phyloP scores from a whole-genome alignment of 495 filamentous ascomycete species.

The Daldinia vernicosa region DNA sequence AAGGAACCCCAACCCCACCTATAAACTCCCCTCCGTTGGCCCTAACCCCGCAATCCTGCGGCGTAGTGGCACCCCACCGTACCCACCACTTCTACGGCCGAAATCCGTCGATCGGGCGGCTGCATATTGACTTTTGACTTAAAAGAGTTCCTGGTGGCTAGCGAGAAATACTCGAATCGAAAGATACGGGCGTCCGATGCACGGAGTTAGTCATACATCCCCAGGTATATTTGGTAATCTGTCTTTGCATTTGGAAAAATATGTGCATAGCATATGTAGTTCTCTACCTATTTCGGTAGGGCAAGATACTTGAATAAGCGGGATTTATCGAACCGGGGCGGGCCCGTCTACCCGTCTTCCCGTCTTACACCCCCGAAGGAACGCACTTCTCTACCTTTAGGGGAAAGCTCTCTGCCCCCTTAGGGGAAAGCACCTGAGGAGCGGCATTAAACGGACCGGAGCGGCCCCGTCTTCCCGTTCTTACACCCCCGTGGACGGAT shows the following conservation, averaged over 20 bases:
- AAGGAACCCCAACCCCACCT: not conserved
- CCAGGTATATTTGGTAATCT: not conserved
- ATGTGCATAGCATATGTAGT: not conserved
- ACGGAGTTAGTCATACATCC: not conserved
- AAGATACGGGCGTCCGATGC: not conserved
- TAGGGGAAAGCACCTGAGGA: not conserved
- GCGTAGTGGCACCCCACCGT: not conserved
- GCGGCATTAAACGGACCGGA: not conserved
- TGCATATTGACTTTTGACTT: not conserved
- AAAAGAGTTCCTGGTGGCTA: not conserved
- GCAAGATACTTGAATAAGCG: not conserved
- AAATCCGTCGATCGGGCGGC: not conserved
- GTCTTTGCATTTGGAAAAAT: not conserved
- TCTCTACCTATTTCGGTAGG: not conserved
- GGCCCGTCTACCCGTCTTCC: constrained; percentile 4
- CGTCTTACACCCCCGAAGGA: constrained; percentile 7
- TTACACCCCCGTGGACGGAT: not conserved
- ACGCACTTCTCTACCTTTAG: not conserved
- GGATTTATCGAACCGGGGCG: not conserved
- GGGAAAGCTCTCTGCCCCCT: not conserved
- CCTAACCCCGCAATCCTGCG: not conserved
- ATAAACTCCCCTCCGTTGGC: not conserved
- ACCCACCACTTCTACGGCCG: not conserved
- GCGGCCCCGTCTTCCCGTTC: not conserved
- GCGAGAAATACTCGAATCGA: not conserved